Conservation (phyloP, 495 filamentous ascomycete species). For the Bacidia gigantensis region DNA sequence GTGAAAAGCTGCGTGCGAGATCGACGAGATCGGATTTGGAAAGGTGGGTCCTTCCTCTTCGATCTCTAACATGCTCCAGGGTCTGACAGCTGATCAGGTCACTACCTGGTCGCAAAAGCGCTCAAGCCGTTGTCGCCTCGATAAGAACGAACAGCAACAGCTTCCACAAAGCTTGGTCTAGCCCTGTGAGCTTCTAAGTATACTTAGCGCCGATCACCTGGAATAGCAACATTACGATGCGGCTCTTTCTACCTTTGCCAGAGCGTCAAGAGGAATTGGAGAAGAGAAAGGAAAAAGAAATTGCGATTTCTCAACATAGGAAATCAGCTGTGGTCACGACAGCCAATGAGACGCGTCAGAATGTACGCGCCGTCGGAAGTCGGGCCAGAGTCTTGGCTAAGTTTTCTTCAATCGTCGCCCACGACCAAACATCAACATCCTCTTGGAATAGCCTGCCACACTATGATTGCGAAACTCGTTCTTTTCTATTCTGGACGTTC, state of each 20-base stretch:
- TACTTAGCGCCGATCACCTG: neutral
- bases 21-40: too few relatives aligned
- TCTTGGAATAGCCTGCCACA: neutral
- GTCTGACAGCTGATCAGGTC: too few relatives aligned
- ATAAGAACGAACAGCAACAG: neutral
- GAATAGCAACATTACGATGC: neutral
- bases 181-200: neutral
- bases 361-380: slow-evolving; percentile 1
- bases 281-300: neutral
- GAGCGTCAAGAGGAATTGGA: slow-evolving; percentile 2
- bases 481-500: slow-evolving; percentile 1
- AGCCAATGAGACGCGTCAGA: slow-evolving; percentile 5
- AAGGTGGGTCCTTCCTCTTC: too few relatives aligned
- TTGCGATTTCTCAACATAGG: neutral
- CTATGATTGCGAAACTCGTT: neutral
- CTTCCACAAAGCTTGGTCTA: neutral
- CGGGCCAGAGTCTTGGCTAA: neutral
- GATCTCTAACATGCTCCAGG: too few relatives aligned
- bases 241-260: neutral
- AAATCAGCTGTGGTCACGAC: neutral
- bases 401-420: slow-evolving; percentile 6
- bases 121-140: too few relatives aligned
- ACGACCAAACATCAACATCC: slow-evolving; percentile 5
- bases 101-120: too few relatives aligned
- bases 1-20: too few relatives aligned